Percentiles rank a stretch among this genome's conserved stretches.
Conservation (phyloP, 1,284 basidiomycete genomes). For the Ustilago loliicola region DNA sequence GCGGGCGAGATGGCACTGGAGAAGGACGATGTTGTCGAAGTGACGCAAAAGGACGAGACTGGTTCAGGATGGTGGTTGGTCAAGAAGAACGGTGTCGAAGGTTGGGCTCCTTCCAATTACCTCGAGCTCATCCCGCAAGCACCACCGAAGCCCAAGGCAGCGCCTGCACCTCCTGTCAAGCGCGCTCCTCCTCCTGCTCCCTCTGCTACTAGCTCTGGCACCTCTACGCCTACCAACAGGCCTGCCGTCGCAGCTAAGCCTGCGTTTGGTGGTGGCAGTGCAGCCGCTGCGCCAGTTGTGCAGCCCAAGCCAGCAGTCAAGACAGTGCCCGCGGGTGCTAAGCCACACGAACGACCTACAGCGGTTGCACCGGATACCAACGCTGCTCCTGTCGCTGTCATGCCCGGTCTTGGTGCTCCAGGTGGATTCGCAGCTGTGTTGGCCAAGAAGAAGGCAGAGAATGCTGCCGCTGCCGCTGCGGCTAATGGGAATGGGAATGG, state of each 20-base stretch:
- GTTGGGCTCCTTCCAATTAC: conserved; percentile 97
- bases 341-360: conserved; percentile 68
- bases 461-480: conserved; percentile 53
- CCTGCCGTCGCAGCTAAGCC: conserved; percentile 51
- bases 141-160: conserved; percentile 73
- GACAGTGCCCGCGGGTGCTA: conserved; percentile 68
- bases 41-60: conserved; percentile 86
- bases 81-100: conserved; percentile 84
- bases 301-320: conserved; percentile 72
- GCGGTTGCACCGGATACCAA: conserved; percentile 63
- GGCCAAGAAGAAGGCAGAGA: conserved; percentile 71
- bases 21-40: conserved; percentile 92
- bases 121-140: conserved; percentile 77
- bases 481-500: conserved; percentile 31
- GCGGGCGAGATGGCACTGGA: conserved; percentile 89
- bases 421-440: conserved; percentile 72
- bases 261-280: conserved; percentile 40
- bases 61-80: conserved; percentile 88
- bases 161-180: conserved; percentile 59
- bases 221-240: conserved; percentile 35
- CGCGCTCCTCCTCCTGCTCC: conserved; percentile 71
- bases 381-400: conserved; percentile 71
- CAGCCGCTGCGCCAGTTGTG: conserved; percentile 73
- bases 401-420: conserved; percentile 71
- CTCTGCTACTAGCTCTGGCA: conserved; percentile 49